Evolutionary conservation across 805 yeast genomes (phyloP).

Genomic region (Starmerella geochares): DNA sequence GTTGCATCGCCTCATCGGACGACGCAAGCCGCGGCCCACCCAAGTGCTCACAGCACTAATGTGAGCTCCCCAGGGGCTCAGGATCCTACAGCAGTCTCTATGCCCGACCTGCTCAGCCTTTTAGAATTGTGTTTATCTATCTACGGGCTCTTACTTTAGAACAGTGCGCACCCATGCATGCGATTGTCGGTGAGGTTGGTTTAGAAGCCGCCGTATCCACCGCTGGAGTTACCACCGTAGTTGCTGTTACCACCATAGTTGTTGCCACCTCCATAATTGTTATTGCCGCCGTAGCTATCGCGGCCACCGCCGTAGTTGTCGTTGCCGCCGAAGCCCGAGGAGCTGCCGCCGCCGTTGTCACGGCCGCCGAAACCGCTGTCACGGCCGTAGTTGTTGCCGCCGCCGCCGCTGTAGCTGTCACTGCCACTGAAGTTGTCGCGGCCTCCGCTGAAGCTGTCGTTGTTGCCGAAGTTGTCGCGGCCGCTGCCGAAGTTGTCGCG

Average conservation of each 20-base stretch:
- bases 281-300: background rate
- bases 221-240: conserved; percentile 9
- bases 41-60: too few relatives aligned
- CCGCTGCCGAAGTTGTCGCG: conserved; percentile 1
- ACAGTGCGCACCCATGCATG: too few relatives aligned
- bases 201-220: background rate
- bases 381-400: conserved; percentile 3
- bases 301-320: background rate
- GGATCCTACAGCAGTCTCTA: too few relatives aligned
- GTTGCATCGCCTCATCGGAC: too few relatives aligned
- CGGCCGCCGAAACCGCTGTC: conserved; percentile 4
- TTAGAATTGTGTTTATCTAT: too few relatives aligned
- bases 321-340: background rate
- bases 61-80: too few relatives aligned
- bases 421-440: conserved; percentile 1
- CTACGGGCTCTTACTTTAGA: too few relatives aligned
- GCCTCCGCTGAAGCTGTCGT: conserved; percentile 3
- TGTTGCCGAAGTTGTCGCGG: conserved; percentile 1
- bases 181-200: too few relatives aligned
- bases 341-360: conserved; percentile 6
- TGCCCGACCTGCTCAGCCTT: too few relatives aligned
- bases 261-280: conserved; percentile 1
- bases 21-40: too few relatives aligned
- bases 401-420: conserved; percentile 6
- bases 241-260: conserved; percentile 5